Evolutionary conservation across 192 early-diverging fungal genomes (phyloP), one percentile per base, ranked within the genome.

Genomic region (Umbelopsis sp.): DNA sequence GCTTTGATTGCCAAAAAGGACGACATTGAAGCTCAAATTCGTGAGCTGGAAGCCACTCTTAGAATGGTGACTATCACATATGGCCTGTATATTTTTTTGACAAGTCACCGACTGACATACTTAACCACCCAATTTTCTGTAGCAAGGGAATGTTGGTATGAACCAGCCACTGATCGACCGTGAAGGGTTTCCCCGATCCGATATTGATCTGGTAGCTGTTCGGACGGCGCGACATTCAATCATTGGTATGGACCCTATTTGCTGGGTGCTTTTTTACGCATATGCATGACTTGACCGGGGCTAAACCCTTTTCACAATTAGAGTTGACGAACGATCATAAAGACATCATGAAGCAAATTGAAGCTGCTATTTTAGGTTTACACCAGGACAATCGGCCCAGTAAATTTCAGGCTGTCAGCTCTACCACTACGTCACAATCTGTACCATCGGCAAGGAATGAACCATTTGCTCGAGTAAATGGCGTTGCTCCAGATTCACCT

Each of bases 401-500:
- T 41, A 41, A 41, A 41, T 41, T 6, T 9, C 37, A 41, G 37
- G 37, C 37, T 41, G 37, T 6, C 1, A 41, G 37, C 37, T 41
- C 37, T 41, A 35, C 41, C n/a, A 22, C 8, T 18, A n/a, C 16
- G 41, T 1, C 44, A 49, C 71, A 21, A 58, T 5, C 47, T 20
- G 11, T 8, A 16, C 20, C 47, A 44, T 12, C 44, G 23, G 47
- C 12, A 21, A 16, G 25, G 7, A n/a, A 46, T 12, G 53, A 27
- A 16, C 80, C 86, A 0, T 87, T 87, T 74, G 86, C 86, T 16
- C 74, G 78, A 18, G 81, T 87, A 9, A 85, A 85, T 67, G 80
- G 79, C 3, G 79, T 87, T n/a, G 82, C 86, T 51, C 86, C 86
- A 9, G 86, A 84, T 64, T 87, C 86, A 8, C 82, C 86, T 30